These are phyloP conservation scores for Chytridium lagenaria DNA, from an alignment of 371 early-diverging fungal genomes.

Conservation along the genomic window DNA sequence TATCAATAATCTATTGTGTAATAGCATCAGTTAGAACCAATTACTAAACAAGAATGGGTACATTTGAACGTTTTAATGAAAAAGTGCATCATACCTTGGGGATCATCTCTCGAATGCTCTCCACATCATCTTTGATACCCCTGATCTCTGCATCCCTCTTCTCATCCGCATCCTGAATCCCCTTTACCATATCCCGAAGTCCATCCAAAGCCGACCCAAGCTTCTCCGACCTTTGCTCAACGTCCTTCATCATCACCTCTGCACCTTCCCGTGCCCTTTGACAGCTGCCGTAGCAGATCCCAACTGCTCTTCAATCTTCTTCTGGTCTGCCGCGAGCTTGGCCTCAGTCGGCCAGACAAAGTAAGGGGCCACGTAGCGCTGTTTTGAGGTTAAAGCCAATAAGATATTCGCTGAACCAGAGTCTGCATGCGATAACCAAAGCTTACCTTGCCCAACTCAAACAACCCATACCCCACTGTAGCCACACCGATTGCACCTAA, in stretches of 20 bases:
- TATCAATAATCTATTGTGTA: slow-evolving; percentile 69
- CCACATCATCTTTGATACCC: slow-evolving; percentile 76
- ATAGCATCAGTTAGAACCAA: not conserved
- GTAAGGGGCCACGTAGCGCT: slow-evolving; percentile 75
- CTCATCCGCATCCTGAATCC: slow-evolving; percentile 73
- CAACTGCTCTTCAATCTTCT: slow-evolving; percentile 76
- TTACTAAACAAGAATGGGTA: not conserved
- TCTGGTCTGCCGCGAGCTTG: slow-evolving; percentile 73
- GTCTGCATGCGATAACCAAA: no score
- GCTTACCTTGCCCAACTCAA: slow-evolving; percentile 76
- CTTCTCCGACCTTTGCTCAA: slow-evolving; percentile 75
- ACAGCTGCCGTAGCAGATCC: slow-evolving; percentile 65
- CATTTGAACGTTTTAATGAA: no score
- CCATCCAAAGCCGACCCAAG: slow-evolving; percentile 72
- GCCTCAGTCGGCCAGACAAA: slow-evolving; percentile 70
- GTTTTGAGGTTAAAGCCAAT: no score
- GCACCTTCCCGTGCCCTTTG: slow-evolving; percentile 68
- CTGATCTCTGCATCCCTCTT: slow-evolving; percentile 74
- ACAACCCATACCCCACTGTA: slow-evolving; percentile 85
- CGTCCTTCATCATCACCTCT: slow-evolving; percentile 57
- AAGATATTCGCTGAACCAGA: no score
- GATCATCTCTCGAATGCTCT: slow-evolving; percentile 74
- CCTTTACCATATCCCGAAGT: slow-evolving; percentile 70
- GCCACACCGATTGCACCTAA: slow-evolving; percentile 87
- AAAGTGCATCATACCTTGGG: slow-evolving; percentile 67